A percentile compares a stretch with the other conserved stretches of the same genome.
Conservation (phyloP, 1,284 basidiomycete genomes). For the Trichosporon ovoides region DNA sequence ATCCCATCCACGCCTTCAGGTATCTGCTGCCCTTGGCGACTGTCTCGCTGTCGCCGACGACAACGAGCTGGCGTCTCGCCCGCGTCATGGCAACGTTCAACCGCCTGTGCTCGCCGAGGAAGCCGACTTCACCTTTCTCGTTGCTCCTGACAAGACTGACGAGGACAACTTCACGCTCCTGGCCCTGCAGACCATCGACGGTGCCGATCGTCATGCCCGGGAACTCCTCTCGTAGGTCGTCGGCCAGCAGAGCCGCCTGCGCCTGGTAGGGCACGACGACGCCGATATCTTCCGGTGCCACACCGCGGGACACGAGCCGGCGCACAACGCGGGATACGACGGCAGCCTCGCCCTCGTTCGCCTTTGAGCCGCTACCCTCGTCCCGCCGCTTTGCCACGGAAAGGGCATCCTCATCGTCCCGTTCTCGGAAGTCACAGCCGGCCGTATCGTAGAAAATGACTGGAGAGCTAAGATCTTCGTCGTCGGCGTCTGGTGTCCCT, state of each 20-base stretch:
- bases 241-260: slow-evolving; percentile 74
- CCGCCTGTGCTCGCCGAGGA: slow-evolving; percentile 80
- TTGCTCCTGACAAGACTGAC: slow-evolving; percentile 86
- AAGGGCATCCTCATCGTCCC: slow-evolving; percentile 48
- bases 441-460: slow-evolving; percentile 92
- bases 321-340: slow-evolving; percentile 77
- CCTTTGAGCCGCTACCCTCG: slow-evolving; percentile 64
- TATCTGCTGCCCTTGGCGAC: slow-evolving; percentile 74
- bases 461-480: slow-evolving; percentile 64
- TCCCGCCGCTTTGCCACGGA: slow-evolving; percentile 50
- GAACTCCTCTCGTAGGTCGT: slow-evolving; percentile 66
- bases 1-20: slow-evolving; percentile 80
- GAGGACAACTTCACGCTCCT: slow-evolving; percentile 70
- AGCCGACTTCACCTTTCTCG: slow-evolving; percentile 75
- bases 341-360: slow-evolving; percentile 87
- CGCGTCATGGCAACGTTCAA: slow-evolving; percentile 95
- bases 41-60: slow-evolving; percentile 86
- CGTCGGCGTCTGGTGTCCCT: slow-evolving; percentile 52
- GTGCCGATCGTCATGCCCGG: slow-evolving; percentile 77
- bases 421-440: slow-evolving; percentile 85
- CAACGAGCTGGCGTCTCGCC: slow-evolving; percentile 78
- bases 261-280: slow-evolving; percentile 94
- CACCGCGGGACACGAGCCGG: slow-evolving; percentile 65
- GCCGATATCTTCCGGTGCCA: slow-evolving; percentile 71
- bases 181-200: slow-evolving; percentile 89